Percentiles rank a stretch among this genome's conserved stretches.
phyloP scores from a whole-genome alignment of 169 alveolate genomes.

The Theileria parva region DNA sequence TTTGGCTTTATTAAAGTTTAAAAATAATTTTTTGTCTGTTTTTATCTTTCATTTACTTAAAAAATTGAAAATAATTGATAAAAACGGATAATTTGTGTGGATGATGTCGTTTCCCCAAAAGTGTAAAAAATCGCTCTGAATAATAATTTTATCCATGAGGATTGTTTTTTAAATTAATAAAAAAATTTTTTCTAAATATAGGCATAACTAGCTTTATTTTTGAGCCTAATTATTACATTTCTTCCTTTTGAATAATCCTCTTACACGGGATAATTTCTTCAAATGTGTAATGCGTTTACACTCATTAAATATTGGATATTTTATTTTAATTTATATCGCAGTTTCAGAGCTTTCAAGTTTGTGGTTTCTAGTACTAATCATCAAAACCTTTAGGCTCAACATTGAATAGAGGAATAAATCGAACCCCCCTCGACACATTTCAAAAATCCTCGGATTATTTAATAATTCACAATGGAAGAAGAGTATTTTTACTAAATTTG shows the following conservation, averaged over 20 bases:
- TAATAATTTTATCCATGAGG: too few species aligned
- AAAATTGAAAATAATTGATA: background rate
- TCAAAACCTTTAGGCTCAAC: background rate
- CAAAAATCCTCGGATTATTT: conserved; percentile 29
- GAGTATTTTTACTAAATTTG: conserved; percentile 11
- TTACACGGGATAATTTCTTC: background rate
- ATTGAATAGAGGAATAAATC: background rate
- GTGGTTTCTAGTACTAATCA: conserved; percentile 1
- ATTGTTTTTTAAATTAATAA: too few species aligned
- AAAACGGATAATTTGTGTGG: background rate
- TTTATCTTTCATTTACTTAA: too few species aligned
- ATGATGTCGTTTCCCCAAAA: background rate
- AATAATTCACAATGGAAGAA: conserved; percentile 49
- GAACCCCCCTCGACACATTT: background rate
- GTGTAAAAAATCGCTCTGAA: background rate
- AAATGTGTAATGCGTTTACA: conserved; percentile 3
- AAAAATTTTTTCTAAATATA: too few species aligned
- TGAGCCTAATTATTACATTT: background rate
- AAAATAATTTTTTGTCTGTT: background rate
- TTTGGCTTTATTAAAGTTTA: background rate
- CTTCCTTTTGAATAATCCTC: too few species aligned
- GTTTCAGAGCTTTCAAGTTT: conserved; percentile 6
- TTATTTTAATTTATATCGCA: background rate
- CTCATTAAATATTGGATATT: background rate
- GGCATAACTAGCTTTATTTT: background rate